Evolutionary conservation across 129 eudicot genomes (phyloP).

Genomic region (Cynara cardunculus): DNA sequence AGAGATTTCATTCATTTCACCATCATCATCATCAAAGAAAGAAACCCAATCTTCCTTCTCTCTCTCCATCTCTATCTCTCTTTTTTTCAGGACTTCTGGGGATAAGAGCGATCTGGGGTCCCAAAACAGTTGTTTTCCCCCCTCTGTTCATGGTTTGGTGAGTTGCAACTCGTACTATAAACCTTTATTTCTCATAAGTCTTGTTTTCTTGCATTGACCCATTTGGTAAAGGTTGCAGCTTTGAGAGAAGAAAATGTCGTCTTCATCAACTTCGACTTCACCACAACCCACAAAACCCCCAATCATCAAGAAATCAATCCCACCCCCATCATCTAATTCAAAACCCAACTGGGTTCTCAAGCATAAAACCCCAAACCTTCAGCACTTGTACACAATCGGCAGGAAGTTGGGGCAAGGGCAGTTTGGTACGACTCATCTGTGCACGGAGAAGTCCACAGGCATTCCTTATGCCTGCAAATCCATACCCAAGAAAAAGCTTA

Average conservation of each 20-base stretch:
- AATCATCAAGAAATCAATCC: slow-evolving; percentile 38
- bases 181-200: slow-evolving; percentile 1
- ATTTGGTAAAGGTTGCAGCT: slow-evolving; percentile 22
- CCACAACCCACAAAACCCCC: slow-evolving; percentile 37
- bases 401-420: slow-evolving; percentile 82
- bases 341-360: slow-evolving; percentile 72
- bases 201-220: slow-evolving; percentile 19
- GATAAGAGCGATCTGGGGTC: slow-evolving; percentile 30
- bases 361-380: slow-evolving; percentile 58
- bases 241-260: slow-evolving; percentile 13
- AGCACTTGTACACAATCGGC: slow-evolving; percentile 64
- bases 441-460: slow-evolving; percentile 68
- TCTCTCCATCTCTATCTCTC: neutral
- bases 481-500: slow-evolving; percentile 78
- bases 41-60: neutral
- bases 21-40: slow-evolving; percentile 8
- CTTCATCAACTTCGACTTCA: slow-evolving; percentile 32
- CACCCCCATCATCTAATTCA: slow-evolving; percentile 23
- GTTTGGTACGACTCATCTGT: slow-evolving; percentile 80
- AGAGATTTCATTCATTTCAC: slow-evolving; percentile 23
- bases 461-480: slow-evolving; percentile 75
- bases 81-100: slow-evolving; percentile 15
- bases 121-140: neutral
- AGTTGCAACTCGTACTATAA: neutral
- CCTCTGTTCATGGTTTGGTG: neutral